Base-by-base conservation (phyloP, 192 early-diverging fungal species). In the Coemansia sp. region DNA sequence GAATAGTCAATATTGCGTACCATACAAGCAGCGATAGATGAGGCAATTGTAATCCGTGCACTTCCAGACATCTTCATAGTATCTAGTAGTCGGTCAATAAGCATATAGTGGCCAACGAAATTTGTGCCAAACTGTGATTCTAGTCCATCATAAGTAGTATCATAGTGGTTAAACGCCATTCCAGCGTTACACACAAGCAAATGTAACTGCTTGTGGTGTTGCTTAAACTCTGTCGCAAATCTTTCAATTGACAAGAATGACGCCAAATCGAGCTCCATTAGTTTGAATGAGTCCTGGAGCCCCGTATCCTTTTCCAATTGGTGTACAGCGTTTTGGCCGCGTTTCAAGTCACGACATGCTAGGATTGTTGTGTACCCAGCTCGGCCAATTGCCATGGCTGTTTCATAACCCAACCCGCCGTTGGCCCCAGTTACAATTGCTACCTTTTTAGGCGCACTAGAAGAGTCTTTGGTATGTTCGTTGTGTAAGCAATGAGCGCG, bases 101-200 rank as follows among this genome's bases (percentile, higher is more conserved):
- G 65, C 51, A 82, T 61, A 27, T 85, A 87, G 60, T 89, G 88
- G 9, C 88, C 88, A 5, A 89, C 70, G 51, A 82, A 86, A 70
- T 89, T 89, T 46, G 86, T 87, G 4, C 87, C 87, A 84, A 87
- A 88, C 77, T 89, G 87, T 59, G 82, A 77, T 67, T 90, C 89
- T 21, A 85, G 70, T 25, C 89, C 89, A 21, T 89, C 87, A 32
- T 77, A 74, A n/a, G 89, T 90, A 41, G 82, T 81, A 19, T 77
- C 77, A 58, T 87, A 87, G 27, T 86, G 87, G 10, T 74, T 77
- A 63, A 85, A 84, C 58, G 88, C 87, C 64, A 87, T 73, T 0
- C 89, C 89, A 48, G 89, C 89, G 45, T 90, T 88, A 76, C 81
- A 84, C 31, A 76, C 73, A n/a, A 79, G 69, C 36, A 84, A 42